A percentile compares a stretch with the other conserved stretches of the same genome.
phyloP scores from a whole-genome alignment of 352 stramenopile species.

The Halophytophthora polymorphica region DNA sequence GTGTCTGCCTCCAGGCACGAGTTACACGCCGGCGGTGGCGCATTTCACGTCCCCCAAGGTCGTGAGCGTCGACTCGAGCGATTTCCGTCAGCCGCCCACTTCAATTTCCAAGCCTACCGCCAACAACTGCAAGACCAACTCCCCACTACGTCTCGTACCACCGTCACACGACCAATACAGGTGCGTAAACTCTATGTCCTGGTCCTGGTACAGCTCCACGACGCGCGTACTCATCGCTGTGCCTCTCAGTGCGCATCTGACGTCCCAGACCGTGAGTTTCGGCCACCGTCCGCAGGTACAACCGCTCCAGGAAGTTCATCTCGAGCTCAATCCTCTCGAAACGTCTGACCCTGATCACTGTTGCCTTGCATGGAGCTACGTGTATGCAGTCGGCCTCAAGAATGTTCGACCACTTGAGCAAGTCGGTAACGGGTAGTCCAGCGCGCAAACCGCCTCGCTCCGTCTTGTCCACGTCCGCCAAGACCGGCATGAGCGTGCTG shows the following conservation, averaged over 20 bases:
- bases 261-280: conserved; percentile 57
- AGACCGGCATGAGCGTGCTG: conserved; percentile 70
- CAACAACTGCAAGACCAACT: conserved; percentile 10
- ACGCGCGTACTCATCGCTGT: conserved; percentile 2
- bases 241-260: conserved; percentile 32
- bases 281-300: conserved; percentile 65
- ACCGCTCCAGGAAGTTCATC: conserved; percentile 6
- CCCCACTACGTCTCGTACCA: conserved; percentile 14
- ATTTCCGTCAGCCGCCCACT: conserved; percentile 24
- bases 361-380: background rate
- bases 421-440: conserved; percentile 19
- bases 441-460: conserved; percentile 12
- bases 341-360: conserved; percentile 8
- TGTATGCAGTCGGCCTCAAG: conserved; percentile 52
- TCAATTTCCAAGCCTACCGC: conserved; percentile 4
- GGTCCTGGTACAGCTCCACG: conserved; percentile 3
- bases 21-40: conserved; percentile 35
- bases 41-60: conserved; percentile 44
- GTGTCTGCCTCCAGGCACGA: conserved; percentile 27
- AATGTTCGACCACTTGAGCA: conserved; percentile 69
- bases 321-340: conserved; percentile 4
- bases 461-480: conserved; percentile 23
- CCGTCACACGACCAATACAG: conserved; percentile 38
- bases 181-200: conserved; percentile 11
- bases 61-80: conserved; percentile 46